These are phyloP conservation scores for Coelastrella sp. DNA, from an alignment of 139 green algal genomes.

Conservation along the genomic window DNA sequence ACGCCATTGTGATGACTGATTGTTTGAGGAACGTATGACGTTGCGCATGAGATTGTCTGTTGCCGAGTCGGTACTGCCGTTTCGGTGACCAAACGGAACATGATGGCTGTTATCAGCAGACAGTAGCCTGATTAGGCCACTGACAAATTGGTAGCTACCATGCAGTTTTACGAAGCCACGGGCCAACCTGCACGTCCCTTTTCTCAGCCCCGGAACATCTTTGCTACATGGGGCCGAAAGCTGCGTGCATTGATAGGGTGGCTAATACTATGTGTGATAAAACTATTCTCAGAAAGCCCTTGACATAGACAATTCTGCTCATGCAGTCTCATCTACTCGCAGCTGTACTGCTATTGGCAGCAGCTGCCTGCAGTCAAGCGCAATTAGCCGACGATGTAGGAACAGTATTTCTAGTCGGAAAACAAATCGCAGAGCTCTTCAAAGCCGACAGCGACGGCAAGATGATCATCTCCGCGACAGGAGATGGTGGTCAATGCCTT, in stretches of 20 bases:
- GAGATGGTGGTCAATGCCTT: constrained; percentile 28
- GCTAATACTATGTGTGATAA: neutral
- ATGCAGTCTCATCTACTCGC: neutral
- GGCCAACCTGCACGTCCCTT: neutral
- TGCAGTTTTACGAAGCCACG: neutral
- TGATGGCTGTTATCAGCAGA: no score
- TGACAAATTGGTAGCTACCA: no score
- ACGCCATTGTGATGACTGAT: no score
- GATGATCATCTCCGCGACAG: constrained; percentile 30
- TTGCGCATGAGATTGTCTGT: neutral
- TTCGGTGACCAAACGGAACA: neutral
- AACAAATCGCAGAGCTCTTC: constrained; percentile 4
- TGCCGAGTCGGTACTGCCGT: neutral
- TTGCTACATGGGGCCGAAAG: neutral
- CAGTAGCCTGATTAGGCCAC: no score
- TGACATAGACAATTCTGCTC: neutral
- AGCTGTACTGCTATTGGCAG: neutral
- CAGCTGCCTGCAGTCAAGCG: neutral
- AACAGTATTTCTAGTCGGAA: neutral
- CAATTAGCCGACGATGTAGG: constrained; percentile 9
- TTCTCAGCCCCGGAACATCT: neutral
- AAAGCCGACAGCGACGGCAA: constrained; percentile 19
- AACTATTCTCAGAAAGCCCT: neutral
- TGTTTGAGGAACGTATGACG: no score
- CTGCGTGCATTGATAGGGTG: neutral